Base-by-base conservation (phyloP, 139 green algal species). In the Nannochloris sp. region DNA sequence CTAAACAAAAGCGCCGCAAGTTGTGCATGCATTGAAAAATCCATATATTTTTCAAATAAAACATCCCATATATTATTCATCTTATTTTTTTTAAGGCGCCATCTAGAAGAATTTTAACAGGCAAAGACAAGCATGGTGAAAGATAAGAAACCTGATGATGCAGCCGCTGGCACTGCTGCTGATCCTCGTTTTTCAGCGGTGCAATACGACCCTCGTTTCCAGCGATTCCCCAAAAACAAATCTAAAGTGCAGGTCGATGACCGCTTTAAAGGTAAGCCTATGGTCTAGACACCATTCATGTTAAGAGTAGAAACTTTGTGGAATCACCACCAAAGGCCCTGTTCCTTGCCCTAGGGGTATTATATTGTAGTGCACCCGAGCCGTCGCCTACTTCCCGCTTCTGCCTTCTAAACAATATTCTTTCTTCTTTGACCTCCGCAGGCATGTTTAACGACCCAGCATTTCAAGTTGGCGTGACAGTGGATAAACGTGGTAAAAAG, bases 401-500 rank as follows among this genome's bases (percentile, higher is more conserved):
- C 39, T 8, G 13, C 6, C 35, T n/a, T n/a, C n/a, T n/a, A n/a
- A n/a, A 44, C 29, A 12, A 13, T 35, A 23, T 35, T 29, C 10
- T 48, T 15, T 55, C 24, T 38, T 63, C 33, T 47, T 44, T 5
- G 9, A 23, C 63, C 13, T 33, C 38, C 15, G 24, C 78, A 89
- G 82, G 73, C 60, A 95, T 97, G 89, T 96, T 97, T 72, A 74
- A 74, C 24, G 84, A 96, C 57, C 65, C 76, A 3, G 74, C 74
- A 33, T 95, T 92, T 53, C 75, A 85, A 48, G 64, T 71, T 4
- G 53, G 60, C 6, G 31, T 25, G 3, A 62, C 54, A 2, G 79
- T 85, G 12, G 90, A 97, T 77, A 96, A 97, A 75, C 83, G 89
- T 0, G 90, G 90, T 3, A 68, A 87, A n/a, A 86, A 89, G 72